Conservation (phyloP, 1,284 basidiomycete species). For the Tilletiaria anomala region DNA sequence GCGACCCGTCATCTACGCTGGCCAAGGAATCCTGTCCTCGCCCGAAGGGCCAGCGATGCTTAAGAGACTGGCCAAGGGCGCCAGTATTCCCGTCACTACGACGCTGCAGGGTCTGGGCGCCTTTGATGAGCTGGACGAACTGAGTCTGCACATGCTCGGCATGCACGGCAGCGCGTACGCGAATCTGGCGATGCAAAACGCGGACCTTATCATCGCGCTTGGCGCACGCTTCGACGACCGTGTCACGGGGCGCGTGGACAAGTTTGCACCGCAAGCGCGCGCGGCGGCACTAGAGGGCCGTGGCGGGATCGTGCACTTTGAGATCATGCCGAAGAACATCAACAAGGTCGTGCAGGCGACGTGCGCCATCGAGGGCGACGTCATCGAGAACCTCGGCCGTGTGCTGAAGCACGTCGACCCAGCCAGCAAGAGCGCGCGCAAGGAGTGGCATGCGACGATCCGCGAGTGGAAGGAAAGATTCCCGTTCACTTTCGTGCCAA, state of each 20-base stretch:
- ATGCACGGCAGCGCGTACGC: slow-evolving; percentile 98
- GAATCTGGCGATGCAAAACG: slow-evolving; percentile 91
- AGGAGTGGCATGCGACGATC: slow-evolving; percentile 60
- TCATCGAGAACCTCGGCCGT: slow-evolving; percentile 63
- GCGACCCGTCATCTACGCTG: slow-evolving; percentile 83
- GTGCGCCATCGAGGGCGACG: slow-evolving; percentile 86
- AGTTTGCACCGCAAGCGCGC: slow-evolving; percentile 78
- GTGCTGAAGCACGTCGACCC: slow-evolving; percentile 54
- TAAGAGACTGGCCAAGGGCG: slow-evolving; percentile 61
- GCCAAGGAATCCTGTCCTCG: slow-evolving; percentile 74
- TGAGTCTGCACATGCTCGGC: slow-evolving; percentile 89
- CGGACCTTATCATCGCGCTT: slow-evolving; percentile 92
- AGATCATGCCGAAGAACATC: slow-evolving; percentile 96
- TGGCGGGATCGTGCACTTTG: slow-evolving; percentile 97
- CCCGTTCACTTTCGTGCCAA: slow-evolving; percentile 75
- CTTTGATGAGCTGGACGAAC: slow-evolving; percentile 72
- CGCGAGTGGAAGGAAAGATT: slow-evolving; percentile 65
- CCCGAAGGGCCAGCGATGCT: slow-evolving; percentile 71
- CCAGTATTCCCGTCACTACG: slow-evolving; percentile 91
- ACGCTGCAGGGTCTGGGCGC: slow-evolving; percentile 89
- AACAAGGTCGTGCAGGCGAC: slow-evolving; percentile 96
- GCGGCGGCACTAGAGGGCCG: slow-evolving; percentile 71
- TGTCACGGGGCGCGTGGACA: slow-evolving; percentile 79
- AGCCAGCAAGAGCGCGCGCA: slow-evolving; percentile 41
- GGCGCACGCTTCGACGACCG: slow-evolving; percentile 95